Conservation (phyloP, 129 eudicot species). For the Pittosporum tobira region DNA sequence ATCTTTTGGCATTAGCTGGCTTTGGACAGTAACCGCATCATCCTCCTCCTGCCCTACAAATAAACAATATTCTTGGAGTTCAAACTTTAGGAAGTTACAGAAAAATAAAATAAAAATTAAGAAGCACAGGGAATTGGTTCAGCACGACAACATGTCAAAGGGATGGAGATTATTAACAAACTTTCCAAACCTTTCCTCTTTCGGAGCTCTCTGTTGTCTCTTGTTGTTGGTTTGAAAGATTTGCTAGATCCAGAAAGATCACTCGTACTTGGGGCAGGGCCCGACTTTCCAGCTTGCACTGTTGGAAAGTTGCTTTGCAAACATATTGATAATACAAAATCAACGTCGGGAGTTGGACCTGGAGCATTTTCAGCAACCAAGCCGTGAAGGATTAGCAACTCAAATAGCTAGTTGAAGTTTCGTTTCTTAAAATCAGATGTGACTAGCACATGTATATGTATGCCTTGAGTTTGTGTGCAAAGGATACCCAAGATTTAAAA, state of each 20-base stretch:
- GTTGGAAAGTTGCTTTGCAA: conserved; percentile 66
- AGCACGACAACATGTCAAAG: background rate
- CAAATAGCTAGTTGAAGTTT: background rate
- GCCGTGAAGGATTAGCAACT: conserved; percentile 10
- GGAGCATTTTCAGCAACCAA: conserved; percentile 13
- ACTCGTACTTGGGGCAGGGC: conserved; percentile 49
- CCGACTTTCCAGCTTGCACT: conserved; percentile 31
- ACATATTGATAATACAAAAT: conserved; percentile 75
- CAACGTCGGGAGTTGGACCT: conserved; percentile 94
- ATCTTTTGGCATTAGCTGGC: conserved; percentile 83
- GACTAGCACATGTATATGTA: background rate
- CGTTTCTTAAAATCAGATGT: background rate
- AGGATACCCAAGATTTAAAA: no score
- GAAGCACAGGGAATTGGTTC: no score
- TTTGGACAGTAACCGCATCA: conserved; percentile 58
- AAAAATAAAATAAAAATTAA: no score
- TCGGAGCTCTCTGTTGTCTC: conserved; percentile 58
- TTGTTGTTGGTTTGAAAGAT: conserved; percentile 40
- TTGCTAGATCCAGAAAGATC: conserved; percentile 63
- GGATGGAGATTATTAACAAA: conserved; percentile 33
- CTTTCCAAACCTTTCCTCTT: conserved; percentile 67
- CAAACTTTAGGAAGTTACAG: background rate
- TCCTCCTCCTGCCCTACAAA: conserved; percentile 85
- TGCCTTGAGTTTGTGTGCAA: background rate
- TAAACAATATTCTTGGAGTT: background rate